These are phyloP conservation scores for Coemansia sp. DNA, from an alignment of 192 early-diverging fungal species.

Conservation along the genomic window DNA sequence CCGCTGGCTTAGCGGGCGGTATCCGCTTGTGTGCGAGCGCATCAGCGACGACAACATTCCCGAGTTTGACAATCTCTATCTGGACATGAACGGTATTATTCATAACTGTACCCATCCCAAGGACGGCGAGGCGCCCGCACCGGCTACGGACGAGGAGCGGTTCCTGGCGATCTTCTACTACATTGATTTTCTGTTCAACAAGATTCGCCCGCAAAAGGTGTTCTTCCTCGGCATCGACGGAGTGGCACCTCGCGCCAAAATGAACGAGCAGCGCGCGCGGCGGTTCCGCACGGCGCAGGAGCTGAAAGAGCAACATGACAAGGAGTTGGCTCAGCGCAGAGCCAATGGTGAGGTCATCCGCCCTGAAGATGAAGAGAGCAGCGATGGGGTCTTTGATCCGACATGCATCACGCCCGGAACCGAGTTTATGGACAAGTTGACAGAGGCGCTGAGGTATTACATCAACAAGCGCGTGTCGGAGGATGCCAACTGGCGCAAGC, in stretches of 20 bases:
- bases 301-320: conserved; percentile 52
- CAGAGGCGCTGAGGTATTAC: conserved; percentile 84
- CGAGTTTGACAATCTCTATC: conserved; percentile 95
- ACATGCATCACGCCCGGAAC: conserved; percentile 99
- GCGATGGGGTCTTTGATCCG: conserved; percentile 81
- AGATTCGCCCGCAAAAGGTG: conserved; percentile 89
- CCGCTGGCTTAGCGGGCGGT: conserved; percentile 95
- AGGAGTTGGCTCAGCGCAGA: conserved; percentile 56
- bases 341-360: conserved; percentile 60
- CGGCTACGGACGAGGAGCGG: conserved; percentile 91
- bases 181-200: conserved; percentile 88
- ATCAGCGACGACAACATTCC: conserved; percentile 89
- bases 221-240: conserved; percentile 95
- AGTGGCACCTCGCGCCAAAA: conserved; percentile 97
- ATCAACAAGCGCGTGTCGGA: conserved; percentile 83
- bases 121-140: conserved; percentile 80
- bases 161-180: conserved; percentile 94
- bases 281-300: conserved; percentile 95
- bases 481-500: conserved; percentile 85
- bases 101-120: conserved; percentile 96
- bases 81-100: conserved; percentile 99
- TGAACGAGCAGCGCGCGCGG: conserved; percentile 98
- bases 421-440: conserved; percentile 90
- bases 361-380: conserved; percentile 67
- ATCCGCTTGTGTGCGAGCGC: conserved; percentile 90